Evolutionary conservation across 1,284 basidiomycete species (phyloP).

Genomic region (Vanrija humicola): DNA sequence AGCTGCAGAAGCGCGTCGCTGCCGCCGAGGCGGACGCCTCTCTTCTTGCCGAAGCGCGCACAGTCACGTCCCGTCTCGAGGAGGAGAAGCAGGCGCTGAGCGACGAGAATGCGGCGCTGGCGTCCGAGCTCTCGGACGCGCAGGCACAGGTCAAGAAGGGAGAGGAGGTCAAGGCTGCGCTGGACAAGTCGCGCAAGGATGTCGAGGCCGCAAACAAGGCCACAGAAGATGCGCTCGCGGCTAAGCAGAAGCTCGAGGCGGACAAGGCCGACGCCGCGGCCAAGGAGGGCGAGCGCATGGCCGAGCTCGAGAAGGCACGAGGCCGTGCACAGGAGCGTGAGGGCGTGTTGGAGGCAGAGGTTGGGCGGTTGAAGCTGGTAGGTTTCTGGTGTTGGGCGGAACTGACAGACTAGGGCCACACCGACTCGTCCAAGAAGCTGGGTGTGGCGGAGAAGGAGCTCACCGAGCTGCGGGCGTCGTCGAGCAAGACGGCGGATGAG

Average conservation of each 20-base stretch:
- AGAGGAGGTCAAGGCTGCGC: constrained; percentile 13
- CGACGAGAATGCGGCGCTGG: constrained; percentile 4
- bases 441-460: neutral
- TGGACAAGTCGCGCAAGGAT: constrained; percentile 10
- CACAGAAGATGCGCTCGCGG: neutral
- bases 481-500: constrained; percentile 2
- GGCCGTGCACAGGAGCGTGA: constrained; percentile 43
- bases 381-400: constrained; percentile 6
- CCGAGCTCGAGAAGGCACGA: constrained; percentile 36
- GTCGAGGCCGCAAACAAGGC: constrained; percentile 4
- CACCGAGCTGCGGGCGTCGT: neutral
- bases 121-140: constrained; percentile 1
- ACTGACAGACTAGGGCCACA: constrained; percentile 21
- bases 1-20: constrained; percentile 18
- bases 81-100: constrained; percentile 28
- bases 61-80: constrained; percentile 31
- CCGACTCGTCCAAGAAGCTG: constrained; percentile 20
- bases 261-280: constrained; percentile 8
- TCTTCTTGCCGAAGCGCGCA: constrained; percentile 33
- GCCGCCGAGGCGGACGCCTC: constrained; percentile 29
- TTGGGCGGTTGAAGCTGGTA: constrained; percentile 44
- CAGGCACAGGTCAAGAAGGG: constrained; percentile 14
- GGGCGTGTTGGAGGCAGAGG: constrained; percentile 43
- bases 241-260: constrained; percentile 10
- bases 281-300: constrained; percentile 19